A percentile compares a stretch with the other conserved stretches of the same genome.
Conservation (phyloP, 1,284 basidiomycete genomes). For the Irpex sp. region DNA sequence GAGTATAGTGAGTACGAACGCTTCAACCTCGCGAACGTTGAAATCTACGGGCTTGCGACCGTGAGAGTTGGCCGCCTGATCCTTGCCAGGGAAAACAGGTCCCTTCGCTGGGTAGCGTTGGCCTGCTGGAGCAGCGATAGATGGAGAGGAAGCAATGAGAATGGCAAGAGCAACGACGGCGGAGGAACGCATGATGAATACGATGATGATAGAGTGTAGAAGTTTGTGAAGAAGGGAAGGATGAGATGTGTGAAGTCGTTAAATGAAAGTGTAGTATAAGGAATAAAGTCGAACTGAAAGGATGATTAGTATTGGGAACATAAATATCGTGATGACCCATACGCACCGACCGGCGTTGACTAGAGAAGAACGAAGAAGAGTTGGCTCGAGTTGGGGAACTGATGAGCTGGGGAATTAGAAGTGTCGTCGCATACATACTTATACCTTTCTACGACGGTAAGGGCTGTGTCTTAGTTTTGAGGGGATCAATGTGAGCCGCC, state of each 20-base stretch:
- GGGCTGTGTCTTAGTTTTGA: too few relatives aligned
- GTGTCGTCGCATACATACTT: neutral
- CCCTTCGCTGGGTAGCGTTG: neutral
- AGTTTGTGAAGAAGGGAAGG: neutral
- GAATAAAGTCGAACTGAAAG: neutral
- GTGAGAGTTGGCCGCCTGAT: neutral
- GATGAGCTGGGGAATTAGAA: neutral
- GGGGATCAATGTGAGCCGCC: too few relatives aligned
- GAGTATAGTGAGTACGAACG: neutral
- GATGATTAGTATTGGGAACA: neutral
- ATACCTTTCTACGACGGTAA: neutral
- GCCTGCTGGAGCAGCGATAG: conserved; percentile 8
- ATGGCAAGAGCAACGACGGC: conserved; percentile 11
- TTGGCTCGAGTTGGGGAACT: neutral
- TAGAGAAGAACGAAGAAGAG: neutral
- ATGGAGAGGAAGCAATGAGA: conserved; percentile 7
- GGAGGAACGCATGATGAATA: conserved; percentile 13
- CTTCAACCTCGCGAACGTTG: neutral
- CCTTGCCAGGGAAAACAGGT: neutral
- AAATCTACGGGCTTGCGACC: neutral
- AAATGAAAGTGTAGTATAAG: neutral
- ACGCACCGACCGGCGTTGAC: neutral
- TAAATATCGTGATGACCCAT: neutral
- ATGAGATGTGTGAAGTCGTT: neutral
- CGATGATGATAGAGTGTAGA: neutral